Evolutionary conservation across 352 stramenopile genomes (phyloP).

Genomic region (Aphanomyces astaci): DNA sequence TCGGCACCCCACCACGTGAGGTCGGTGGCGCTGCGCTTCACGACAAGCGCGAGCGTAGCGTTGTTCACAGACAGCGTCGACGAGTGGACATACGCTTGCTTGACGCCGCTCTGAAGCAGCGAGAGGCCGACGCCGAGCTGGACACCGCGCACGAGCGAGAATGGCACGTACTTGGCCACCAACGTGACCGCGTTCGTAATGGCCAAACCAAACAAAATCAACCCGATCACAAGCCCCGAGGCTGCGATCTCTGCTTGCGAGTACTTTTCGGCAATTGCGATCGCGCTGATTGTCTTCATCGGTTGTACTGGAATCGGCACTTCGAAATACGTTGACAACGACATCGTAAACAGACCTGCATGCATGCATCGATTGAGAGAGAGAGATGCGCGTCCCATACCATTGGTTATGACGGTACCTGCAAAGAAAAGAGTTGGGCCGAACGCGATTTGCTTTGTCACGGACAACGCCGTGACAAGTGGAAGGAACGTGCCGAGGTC

Average conservation of each 20-base stretch:
- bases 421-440: conserved; percentile 88
- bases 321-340: conserved; percentile 82
- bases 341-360: conserved; percentile 50
- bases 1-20: conserved; percentile 58
- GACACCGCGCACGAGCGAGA: conserved; percentile 84
- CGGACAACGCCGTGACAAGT: conserved; percentile 85
- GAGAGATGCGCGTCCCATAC: too few relatives aligned
- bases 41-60: conserved; percentile 11
- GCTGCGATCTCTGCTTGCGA: conserved; percentile 70
- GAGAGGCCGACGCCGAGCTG: conserved; percentile 87
- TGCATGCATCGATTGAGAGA: too few relatives aligned
- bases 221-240: conserved; percentile 79
- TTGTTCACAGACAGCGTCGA: conserved; percentile 27
- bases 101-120: conserved; percentile 80
- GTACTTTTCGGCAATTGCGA: conserved; percentile 80
- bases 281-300: conserved; percentile 91
- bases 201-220: conserved; percentile 62
- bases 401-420: conserved; percentile 51
- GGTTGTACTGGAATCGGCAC: conserved; percentile 92
- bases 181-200: conserved; percentile 85
- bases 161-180: conserved; percentile 82
- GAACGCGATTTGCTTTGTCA: conserved; percentile 77
- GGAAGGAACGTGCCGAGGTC: conserved; percentile 92
- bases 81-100: conserved; percentile 43
- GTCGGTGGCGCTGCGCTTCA: conserved; percentile 10